Conservation (phyloP, 257 asterid genomes). For the Lycium ferocissimum region DNA sequence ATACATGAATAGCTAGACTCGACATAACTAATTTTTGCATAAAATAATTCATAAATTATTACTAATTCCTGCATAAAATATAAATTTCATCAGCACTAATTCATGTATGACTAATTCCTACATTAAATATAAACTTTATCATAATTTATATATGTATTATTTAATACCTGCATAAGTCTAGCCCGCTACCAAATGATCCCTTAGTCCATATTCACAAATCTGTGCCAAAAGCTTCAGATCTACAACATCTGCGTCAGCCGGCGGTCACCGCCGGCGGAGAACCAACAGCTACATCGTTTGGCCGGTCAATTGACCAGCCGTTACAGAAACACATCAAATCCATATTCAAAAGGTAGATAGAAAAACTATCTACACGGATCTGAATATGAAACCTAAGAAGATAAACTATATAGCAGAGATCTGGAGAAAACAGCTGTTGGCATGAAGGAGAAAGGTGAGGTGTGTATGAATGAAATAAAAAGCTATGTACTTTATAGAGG, state of each 20-base stretch:
- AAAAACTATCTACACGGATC: conserved; percentile 37
- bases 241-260: not conserved
- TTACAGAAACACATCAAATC: not conserved
- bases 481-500: conserved; percentile 35
- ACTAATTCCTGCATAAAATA: too few relatives aligned
- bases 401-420: not conserved
- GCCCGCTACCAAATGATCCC: too few relatives aligned
- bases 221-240: not conserved
- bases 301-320: too few relatives aligned
- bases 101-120: too few relatives aligned
- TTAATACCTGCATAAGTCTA: too few relatives aligned
- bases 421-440: not conserved
- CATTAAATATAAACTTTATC: too few relatives aligned
- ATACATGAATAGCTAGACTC: too few relatives aligned
- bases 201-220: not conserved
- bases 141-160: too few relatives aligned
- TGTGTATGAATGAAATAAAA: too few relatives aligned
- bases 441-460: not conserved
- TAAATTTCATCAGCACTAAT: too few relatives aligned
- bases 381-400: not conserved
- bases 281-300: not conserved
- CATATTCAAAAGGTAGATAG: conserved; percentile 47
- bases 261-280: not conserved
- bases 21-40: too few relatives aligned
- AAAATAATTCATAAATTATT: too few relatives aligned